Evolutionary conservation across 2,329 filamentous ascomycete genomes (phyloP), one percentile per base, ranked within the genome.

Genomic region (Pseudogymnoascus sp.): DNA sequence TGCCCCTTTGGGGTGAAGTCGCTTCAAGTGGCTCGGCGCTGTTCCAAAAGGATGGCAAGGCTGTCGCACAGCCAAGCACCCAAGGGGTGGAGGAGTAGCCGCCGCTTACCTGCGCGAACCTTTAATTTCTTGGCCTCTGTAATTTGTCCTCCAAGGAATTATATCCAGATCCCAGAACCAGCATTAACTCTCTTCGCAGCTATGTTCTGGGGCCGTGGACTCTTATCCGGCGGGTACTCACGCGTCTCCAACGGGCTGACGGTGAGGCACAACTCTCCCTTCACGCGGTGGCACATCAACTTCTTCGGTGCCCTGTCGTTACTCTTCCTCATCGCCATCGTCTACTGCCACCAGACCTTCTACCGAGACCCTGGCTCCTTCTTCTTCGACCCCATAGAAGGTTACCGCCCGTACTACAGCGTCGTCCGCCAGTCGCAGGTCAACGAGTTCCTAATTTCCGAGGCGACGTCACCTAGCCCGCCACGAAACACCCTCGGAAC

Each of bases 281-380:
- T 53, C 47, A 53, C 47, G 2, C 47, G 47, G 28, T 53, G 47
- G 47, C 47, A 53, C 47, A 53, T 53, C 47, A 53, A 53, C 9
- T 28, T 28, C 47, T 30, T 53, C 47, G n/a, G 28, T 8, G 25
- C 47, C 1, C 28, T 64, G 15, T 39, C 38, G 18, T n/a, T 68
- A 25, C 50, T 67, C 20, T 72, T 70, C 60, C 57, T 69, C 28
- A 37, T 69, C 20, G 53, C 68, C 1, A 58, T 70, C 50, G 63
- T 66, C 30, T 70, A 68, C 57, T 66, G 64, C 58, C 65, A 66
- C 58, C 30, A 58, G n/a, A 39, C 64, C 30, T 67, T 63, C 59
- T 66, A 64, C 57, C 66, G 66, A 12, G 71, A 73, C 59, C 70
- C 70, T 7, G 70, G 69, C 2, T 73, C 70, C 33, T 61, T 63